phyloP scores from a whole-genome alignment of 1,139 yeast species.

The Yamadazyma buinensis region DNA sequence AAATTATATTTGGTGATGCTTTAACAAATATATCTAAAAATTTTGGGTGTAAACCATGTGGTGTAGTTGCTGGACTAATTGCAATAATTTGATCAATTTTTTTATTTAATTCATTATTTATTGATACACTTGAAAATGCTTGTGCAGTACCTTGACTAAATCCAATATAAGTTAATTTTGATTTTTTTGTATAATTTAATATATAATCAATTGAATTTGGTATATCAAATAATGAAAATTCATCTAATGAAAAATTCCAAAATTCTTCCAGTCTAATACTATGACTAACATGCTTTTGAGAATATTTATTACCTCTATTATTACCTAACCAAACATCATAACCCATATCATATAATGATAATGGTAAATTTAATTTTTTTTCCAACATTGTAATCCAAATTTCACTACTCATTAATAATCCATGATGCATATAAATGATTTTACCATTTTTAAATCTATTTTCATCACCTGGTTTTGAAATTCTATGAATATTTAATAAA shows the following conservation, averaged over 20 bases:
- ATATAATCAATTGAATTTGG: constrained; percentile 44
- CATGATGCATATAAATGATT: constrained; percentile 84
- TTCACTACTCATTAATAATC: constrained; percentile 86
- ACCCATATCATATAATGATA: constrained; percentile 70
- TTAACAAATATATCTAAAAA: constrained; percentile 74
- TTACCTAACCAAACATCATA: constrained; percentile 94
- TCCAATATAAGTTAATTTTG: constrained; percentile 67
- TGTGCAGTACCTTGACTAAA: constrained; percentile 93
- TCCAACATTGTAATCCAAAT: constrained; percentile 78
- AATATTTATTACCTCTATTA: constrained; percentile 86
- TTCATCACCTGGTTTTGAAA: constrained; percentile 8
- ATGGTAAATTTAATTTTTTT: constrained; percentile 65
- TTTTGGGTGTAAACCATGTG: constrained; percentile 74
- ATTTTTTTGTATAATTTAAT: constrained; percentile 19
- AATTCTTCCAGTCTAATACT: constrained; percentile 36
- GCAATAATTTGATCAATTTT: constrained; percentile 75
- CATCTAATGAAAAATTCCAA: constrained; percentile 48
- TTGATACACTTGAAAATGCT: constrained; percentile 74
- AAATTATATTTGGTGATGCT: constrained; percentile 75
- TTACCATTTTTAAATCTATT: constrained; percentile 24
- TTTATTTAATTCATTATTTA: constrained; percentile 64
- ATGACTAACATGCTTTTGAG: constrained; percentile 42
- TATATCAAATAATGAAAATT: constrained; percentile 45
- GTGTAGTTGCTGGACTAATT: constrained; percentile 92
- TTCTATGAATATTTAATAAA: constrained; percentile 33